Conservation (phyloP, 2,329 filamentous ascomycete species). For the Xylariaceae sp. region DNA sequence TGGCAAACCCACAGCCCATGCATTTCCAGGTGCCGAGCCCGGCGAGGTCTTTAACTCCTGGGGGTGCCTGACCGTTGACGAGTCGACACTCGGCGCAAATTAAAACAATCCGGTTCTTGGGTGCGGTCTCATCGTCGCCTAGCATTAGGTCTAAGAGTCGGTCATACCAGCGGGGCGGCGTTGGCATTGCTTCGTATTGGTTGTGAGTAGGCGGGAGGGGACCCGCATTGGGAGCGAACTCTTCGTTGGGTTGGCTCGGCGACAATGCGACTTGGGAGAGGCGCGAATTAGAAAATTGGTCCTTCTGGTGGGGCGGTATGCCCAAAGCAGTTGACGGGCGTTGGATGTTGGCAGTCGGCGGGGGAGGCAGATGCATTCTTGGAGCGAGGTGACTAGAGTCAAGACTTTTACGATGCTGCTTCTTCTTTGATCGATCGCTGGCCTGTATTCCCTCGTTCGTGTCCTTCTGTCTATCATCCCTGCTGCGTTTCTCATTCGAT, state of each 20-base stretch:
- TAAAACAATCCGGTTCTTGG: constrained; percentile 84
- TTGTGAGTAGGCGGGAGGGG: constrained; percentile 27
- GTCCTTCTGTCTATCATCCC: constrained; percentile 29
- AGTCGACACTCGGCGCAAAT: constrained; percentile 79
- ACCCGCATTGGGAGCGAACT: constrained; percentile 30
- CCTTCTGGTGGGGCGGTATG: constrained; percentile 29
- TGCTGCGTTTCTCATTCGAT: constrained; percentile 47
- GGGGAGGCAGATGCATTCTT: constrained; percentile 52
- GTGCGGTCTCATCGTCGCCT: constrained; percentile 88
- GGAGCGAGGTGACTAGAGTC: constrained; percentile 26
- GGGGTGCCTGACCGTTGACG: constrained; percentile 93
- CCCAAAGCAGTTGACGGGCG: constrained; percentile 35
- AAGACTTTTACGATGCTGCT: constrained; percentile 29
- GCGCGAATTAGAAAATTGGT: constrained; percentile 16
- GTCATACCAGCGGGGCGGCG: constrained; percentile 78
- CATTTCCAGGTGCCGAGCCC: constrained; percentile 88
- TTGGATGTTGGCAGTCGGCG: constrained; percentile 60
- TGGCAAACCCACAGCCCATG: constrained; percentile 74
- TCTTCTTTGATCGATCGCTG: constrained; percentile 29
- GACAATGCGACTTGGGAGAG: constrained; percentile 24
- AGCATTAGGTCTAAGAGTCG: constrained; percentile 86
- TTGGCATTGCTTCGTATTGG: constrained; percentile 35
- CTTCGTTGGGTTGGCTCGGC: constrained; percentile 25
- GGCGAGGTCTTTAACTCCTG: constrained; percentile 69
- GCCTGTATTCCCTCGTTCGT: constrained; percentile 21